Base-by-base conservation (phyloP, 139 green algal genomes). In the Tetradesmus obliquus region DNA sequence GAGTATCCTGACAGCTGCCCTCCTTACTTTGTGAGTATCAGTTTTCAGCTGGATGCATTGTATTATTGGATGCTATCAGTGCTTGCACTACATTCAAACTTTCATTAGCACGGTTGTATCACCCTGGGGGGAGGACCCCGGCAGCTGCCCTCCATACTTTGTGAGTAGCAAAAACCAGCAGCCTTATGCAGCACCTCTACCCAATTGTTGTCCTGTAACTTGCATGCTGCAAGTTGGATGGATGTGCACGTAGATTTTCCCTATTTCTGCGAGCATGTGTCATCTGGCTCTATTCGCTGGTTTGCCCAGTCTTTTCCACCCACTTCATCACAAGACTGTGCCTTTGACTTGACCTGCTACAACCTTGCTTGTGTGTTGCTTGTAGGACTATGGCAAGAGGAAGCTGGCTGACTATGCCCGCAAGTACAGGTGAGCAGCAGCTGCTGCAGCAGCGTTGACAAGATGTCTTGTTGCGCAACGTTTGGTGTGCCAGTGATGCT, bases 351-450 rank as follows among this genome's bases (percentile, higher is more conserved):
- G 9, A 76, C 8, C 66, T 76, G 66, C 66, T 45, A 45, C 32
- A 45, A 45, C 32, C 32, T 45, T 45, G 32, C 32, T 45, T 45
- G 9, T 71, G 57, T 71, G 60, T 71, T 71, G 82, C 82, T 87
- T n/a, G 55, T 17, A 87, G 82, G 82, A 87, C 55, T 87, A 87
- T 17, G 20, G 55, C 20, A 87, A 87, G 13, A 76, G 82, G 19
- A 72, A 71, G 22, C 51, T 87, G 6, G 19, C 19, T 15, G 82
- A 87, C 5, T 87, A 51, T 17, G 22, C 82, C 82, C 51, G 22
- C 19, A 58, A 72, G 3, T 51, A 55, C 55, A 51, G 5, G 66
- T 76, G 17, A 5, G 66, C n/a, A 19, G 66, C 13, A 71, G 9
- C 60, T 71, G 9, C 60, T 71, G 60, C 60, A 71, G 60, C 60